A percentile compares a stretch with the other conserved stretches of the same genome.
These are phyloP conservation scores for Filobasidium floriforme DNA, from an alignment of 768 basidiomycete genomes.

Conservation along the genomic window DNA sequence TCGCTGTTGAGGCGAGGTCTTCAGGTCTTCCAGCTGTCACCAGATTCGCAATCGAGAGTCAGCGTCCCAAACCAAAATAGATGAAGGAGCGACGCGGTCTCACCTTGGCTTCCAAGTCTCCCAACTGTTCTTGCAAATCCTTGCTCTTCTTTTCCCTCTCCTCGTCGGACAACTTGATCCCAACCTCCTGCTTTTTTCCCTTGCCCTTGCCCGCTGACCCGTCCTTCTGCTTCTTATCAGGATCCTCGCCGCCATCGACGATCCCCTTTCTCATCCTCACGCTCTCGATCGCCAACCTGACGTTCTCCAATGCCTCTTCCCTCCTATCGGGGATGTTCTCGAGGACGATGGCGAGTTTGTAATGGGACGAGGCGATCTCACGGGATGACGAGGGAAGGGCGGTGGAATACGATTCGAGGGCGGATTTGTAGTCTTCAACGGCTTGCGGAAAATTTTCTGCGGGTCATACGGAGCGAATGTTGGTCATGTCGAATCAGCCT, in stretches of 20 bases:
- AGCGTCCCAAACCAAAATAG: background rate
- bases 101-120: constrained; percentile 79
- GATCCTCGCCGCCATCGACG: constrained; percentile 7
- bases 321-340: constrained; percentile 81
- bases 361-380: constrained; percentile 87
- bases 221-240: constrained; percentile 9
- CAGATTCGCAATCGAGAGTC: constrained; percentile 7
- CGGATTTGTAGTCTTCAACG: constrained; percentile 73
- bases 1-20: constrained; percentile 57
- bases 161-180: constrained; percentile 61
- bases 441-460: constrained; percentile 95
- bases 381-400: constrained; percentile 81
- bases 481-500: background rate
- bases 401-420: constrained; percentile 62
- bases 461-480: background rate
- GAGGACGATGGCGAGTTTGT: constrained; percentile 85
- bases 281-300: constrained; percentile 69
- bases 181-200: constrained; percentile 32
- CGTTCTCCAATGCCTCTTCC: constrained; percentile 71
- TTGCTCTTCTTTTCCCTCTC: constrained; percentile 72
- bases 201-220: constrained; percentile 54
- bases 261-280: constrained; percentile 54
- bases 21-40: constrained; percentile 77
- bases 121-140: constrained; percentile 65
- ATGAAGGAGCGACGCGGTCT: background rate